These are phyloP conservation scores for Nemania serpens DNA, from an alignment of 2,329 filamentous ascomycete genomes.

Conservation along the genomic window DNA sequence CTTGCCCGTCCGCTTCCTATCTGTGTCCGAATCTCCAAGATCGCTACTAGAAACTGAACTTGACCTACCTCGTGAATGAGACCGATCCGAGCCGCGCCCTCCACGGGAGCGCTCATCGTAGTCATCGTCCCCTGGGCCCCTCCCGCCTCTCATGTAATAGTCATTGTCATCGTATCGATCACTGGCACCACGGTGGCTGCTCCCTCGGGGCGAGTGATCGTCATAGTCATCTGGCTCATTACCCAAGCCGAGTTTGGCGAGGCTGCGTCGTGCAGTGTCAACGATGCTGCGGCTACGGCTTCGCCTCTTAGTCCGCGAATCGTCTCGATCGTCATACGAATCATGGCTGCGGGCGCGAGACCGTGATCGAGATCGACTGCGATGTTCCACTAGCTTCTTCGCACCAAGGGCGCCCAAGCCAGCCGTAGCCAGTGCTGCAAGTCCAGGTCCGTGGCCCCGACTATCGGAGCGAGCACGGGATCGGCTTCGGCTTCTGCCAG, in stretches of 20 bases:
- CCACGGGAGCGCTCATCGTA: slow-evolving; percentile 52
- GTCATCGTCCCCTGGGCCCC: slow-evolving; percentile 41
- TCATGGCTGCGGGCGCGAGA: slow-evolving; percentile 54
- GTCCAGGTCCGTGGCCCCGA: slow-evolving; percentile 53
- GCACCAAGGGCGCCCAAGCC: slow-evolving; percentile 64
- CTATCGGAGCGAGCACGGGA: slow-evolving; percentile 65
- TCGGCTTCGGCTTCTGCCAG: slow-evolving; percentile 70
- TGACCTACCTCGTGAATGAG: slow-evolving; percentile 48
- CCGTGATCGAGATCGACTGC: slow-evolving; percentile 60
- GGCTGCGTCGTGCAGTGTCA: slow-evolving; percentile 62
- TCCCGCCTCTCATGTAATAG: slow-evolving; percentile 45
- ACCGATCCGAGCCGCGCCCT: slow-evolving; percentile 45
- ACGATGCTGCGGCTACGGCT: slow-evolving; percentile 70
- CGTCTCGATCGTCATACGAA: slow-evolving; percentile 52
- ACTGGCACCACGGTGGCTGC: slow-evolving; percentile 42
- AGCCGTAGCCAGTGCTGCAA: slow-evolving; percentile 67
- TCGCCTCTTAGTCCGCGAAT: slow-evolving; percentile 45
- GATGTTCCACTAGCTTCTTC: slow-evolving; percentile 60
- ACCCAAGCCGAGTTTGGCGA: slow-evolving; percentile 66
- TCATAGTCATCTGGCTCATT: slow-evolving; percentile 50
- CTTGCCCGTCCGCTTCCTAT: slow-evolving; percentile 58
- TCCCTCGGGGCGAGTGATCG: slow-evolving; percentile 45
- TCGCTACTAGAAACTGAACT: slow-evolving; percentile 59
- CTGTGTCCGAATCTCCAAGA: slow-evolving; percentile 62
- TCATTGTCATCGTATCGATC: slow-evolving; percentile 42